Conservation (phyloP, 2,329 filamentous ascomycete genomes). For the Onygenales sp. region DNA sequence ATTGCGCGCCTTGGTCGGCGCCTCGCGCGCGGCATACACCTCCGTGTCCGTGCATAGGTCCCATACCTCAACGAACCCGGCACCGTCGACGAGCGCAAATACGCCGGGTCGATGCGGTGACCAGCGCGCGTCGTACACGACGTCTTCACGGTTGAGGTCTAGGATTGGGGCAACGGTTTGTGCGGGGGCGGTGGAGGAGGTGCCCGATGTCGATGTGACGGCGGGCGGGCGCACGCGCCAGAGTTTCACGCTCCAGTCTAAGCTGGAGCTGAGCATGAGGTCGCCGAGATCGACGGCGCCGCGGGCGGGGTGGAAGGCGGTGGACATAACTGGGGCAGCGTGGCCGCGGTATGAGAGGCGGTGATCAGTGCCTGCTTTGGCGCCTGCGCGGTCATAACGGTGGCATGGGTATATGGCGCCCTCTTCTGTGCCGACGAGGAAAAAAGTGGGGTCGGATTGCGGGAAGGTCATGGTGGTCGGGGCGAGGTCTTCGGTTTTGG, state of each 20-base stretch:
- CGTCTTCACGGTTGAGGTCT: slow-evolving; percentile 87
- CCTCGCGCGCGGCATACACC: slow-evolving; percentile 74
- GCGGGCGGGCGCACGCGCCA: slow-evolving; percentile 69
- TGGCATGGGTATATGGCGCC: slow-evolving; percentile 95
- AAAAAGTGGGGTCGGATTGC: slow-evolving; percentile 90
- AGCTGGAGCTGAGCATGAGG: slow-evolving; percentile 77
- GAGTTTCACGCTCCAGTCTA: slow-evolving; percentile 96
- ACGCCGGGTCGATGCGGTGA: slow-evolving; percentile 88
- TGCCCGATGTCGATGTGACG: slow-evolving; percentile 25
- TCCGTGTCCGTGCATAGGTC: slow-evolving; percentile 89
- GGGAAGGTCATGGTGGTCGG: slow-evolving; percentile 94
- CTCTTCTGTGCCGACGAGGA: slow-evolving; percentile 93
- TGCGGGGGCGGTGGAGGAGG: slow-evolving; percentile 25
- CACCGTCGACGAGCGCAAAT: slow-evolving; percentile 89
- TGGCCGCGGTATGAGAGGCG: slow-evolving; percentile 84
- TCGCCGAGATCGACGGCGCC: slow-evolving; percentile 93
- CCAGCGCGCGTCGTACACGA: slow-evolving; percentile 95
- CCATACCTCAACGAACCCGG: slow-evolving; percentile 87
- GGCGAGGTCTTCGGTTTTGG: slow-evolving; percentile 87
- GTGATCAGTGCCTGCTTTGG: slow-evolving; percentile 88
- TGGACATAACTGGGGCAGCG: slow-evolving; percentile 87
- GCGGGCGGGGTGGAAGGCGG: slow-evolving; percentile 87
- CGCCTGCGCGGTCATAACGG: slow-evolving; percentile 90
- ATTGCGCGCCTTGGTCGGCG: slow-evolving; percentile 53
- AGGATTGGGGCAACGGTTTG: slow-evolving; percentile 63